Percentiles rank a stretch among this genome's conserved stretches.
These are phyloP conservation scores for Barbatosphaeria neglecta DNA, from an alignment of 495 filamentous ascomycete species.

Conservation along the genomic window DNA sequence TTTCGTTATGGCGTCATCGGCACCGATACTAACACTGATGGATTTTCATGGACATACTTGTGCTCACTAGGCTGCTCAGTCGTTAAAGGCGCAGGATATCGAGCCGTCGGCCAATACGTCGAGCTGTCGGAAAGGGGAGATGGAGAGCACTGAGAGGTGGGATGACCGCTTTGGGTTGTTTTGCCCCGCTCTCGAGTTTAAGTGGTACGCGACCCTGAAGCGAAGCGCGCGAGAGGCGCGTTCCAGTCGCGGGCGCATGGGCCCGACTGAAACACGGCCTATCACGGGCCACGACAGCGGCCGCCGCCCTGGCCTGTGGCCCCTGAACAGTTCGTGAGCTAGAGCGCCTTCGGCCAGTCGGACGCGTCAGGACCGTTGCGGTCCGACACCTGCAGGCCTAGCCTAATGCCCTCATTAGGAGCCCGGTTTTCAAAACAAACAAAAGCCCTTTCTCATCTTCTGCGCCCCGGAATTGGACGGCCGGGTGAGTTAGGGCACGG, in stretches of 20 bases:
- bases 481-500: background rate
- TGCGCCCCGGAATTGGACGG: background rate
- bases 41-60: no score
- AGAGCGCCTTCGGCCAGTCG: background rate
- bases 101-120: no score
- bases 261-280: background rate
- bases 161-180: background rate
- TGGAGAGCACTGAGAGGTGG: background rate
- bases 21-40: no score
- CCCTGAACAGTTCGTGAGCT: background rate
- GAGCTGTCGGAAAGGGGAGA: no score
- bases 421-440: background rate
- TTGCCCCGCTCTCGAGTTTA: background rate
- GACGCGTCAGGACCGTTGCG: background rate
- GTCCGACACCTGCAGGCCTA: background rate
- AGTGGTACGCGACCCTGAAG: background rate
- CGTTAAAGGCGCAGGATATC: no score
- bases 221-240: background rate
- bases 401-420: background rate
- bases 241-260: background rate
- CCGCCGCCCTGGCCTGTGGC: background rate
- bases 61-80: no score
- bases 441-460: background rate
- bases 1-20: no score
- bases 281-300: background rate